Conservation (phyloP, 768 basidiomycete genomes). For the Hortiboletus flavorubellus region DNA sequence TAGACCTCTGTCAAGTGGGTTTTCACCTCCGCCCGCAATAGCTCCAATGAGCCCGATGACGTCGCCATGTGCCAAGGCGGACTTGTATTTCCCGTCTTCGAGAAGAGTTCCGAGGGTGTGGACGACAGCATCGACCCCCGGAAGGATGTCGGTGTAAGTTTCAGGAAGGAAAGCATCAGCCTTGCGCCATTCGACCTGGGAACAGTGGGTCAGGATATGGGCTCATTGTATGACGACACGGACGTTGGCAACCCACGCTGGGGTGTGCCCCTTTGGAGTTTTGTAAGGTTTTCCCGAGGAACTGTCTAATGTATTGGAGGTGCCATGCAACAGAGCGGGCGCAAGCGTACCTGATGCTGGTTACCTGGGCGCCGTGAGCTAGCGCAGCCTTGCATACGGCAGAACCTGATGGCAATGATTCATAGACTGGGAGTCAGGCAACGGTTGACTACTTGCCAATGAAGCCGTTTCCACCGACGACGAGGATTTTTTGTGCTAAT, state of each 20-base stretch:
- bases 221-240: slow-evolving; percentile 12
- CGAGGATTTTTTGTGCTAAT: slow-evolving; percentile 66
- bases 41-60: slow-evolving; percentile 48
- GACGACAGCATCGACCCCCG: slow-evolving; percentile 72
- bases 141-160: slow-evolving; percentile 67
- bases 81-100: slow-evolving; percentile 80
- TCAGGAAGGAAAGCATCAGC: slow-evolving; percentile 80
- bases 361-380: slow-evolving; percentile 78
- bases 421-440: neutral
- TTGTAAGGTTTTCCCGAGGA: slow-evolving; percentile 82
- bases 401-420: slow-evolving; percentile 60
- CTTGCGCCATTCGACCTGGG: slow-evolving; percentile 82
- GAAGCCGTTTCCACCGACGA: slow-evolving; percentile 98
- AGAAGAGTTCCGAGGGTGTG: slow-evolving; percentile 92
- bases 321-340: neutral
- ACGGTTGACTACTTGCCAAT: slow-evolving; percentile 55
- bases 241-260: slow-evolving; percentile 82
- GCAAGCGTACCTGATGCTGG: slow-evolving; percentile 71
- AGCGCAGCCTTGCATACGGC: slow-evolving; percentile 90
- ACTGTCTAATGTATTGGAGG: slow-evolving; percentile 38
- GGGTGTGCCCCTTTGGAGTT: slow-evolving; percentile 87
- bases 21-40: slow-evolving; percentile 41
- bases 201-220: slow-evolving; percentile 6
- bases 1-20: slow-evolving; percentile 57
- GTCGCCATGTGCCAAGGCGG: slow-evolving; percentile 58